These are phyloP conservation scores for Apophysomyces trapeziformis DNA, from an alignment of 371 early-diverging fungal species.

Conservation along the genomic window DNA sequence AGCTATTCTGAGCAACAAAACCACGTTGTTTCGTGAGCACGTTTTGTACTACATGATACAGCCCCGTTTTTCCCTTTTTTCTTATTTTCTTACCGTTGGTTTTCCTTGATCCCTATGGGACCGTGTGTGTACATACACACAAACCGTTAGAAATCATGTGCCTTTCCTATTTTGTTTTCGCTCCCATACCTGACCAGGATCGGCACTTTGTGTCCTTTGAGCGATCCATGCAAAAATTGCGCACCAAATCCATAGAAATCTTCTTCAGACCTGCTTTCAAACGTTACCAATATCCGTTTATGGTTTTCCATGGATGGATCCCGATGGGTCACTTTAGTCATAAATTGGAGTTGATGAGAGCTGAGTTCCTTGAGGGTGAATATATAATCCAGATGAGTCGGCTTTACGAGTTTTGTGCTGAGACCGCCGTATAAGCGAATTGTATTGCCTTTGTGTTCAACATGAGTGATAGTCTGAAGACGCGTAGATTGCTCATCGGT, in stretches of 20 bases:
- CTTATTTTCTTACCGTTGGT: not conserved
- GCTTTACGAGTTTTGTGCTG: slow-evolving; percentile 27
- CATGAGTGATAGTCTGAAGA: slow-evolving; percentile 43
- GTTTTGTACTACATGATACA: slow-evolving; percentile 10
- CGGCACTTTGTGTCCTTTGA: slow-evolving; percentile 58
- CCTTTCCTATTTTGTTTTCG: slow-evolving; percentile 4
- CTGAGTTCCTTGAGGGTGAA: slow-evolving; percentile 33
- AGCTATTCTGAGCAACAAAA: slow-evolving; percentile 19
- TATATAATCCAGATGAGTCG: slow-evolving; percentile 27
- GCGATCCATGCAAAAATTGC: slow-evolving; percentile 36
- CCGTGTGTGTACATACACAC: not conserved
- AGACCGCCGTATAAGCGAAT: slow-evolving; percentile 38
- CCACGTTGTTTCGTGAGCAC: slow-evolving; percentile 4
- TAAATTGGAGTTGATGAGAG: slow-evolving; percentile 38
- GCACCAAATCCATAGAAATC: slow-evolving; percentile 59
- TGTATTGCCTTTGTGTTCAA: slow-evolving; percentile 26
- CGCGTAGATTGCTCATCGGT: slow-evolving; percentile 35
- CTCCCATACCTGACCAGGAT: slow-evolving; percentile 28
- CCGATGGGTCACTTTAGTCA: slow-evolving; percentile 25
- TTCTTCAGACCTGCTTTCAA: slow-evolving; percentile 39
- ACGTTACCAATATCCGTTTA: slow-evolving; percentile 32
- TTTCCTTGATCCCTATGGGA: slow-evolving; percentile 4
- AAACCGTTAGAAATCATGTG: slow-evolving; percentile 2
- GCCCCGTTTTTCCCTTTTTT: slow-evolving; percentile 1
- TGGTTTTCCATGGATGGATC: slow-evolving; percentile 36